Evolutionary conservation across 2,329 filamentous ascomycete species (phyloP), one percentile per base, ranked within the genome.

Genomic region (Tolypocladium tundrense): DNA sequence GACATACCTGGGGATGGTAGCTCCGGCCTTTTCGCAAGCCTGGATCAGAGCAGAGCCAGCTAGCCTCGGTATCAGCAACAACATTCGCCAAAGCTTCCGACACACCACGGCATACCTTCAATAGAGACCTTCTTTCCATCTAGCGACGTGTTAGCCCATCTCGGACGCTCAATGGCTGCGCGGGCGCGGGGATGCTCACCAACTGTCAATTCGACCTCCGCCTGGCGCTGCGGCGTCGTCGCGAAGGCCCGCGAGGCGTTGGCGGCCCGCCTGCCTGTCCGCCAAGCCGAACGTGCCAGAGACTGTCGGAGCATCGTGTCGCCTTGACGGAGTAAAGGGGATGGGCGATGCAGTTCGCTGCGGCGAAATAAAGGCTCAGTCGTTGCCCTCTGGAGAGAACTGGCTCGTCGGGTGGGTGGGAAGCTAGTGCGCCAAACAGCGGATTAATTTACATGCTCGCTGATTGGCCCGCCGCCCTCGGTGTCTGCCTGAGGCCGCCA

Each of bases 91-190:
- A 59, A 54, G 48, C 62, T 57, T 54, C 37, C 57, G 68, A 59
- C 27, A 53, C 51, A 57, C 55, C 59, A 42, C 59, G 57, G 45
- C 69, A 66, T 87, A 96, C 91, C 91, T 89, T 97, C 91, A 74
- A 99, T 91, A 62, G 91, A 96, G 58, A 99, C 88, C 78, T 97
- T 96, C 82, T 96, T 96, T 72, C 93, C 94, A 85, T 99, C 93
- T 92, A 71, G 51, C 65, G 52, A 58, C 43, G 43, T 51, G 69
- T 76, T 67, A 76, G 72, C 67, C 61, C 60, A 42, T 37, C 45
- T 60, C 53, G 51, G 45, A 39, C 57, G 35, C 54, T 62, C 70
- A 72, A 72, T 70, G 67, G 72, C 63, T 63, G 54, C 56, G 53
- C 59, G 55, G 61, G 61, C 64, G 4, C 19, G 19, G 31, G 19